Evolutionary conservation across 75 land plant genomes (phyloP), one percentile per base, ranked within the genome.

Genomic region (Pinus taeda): DNA sequence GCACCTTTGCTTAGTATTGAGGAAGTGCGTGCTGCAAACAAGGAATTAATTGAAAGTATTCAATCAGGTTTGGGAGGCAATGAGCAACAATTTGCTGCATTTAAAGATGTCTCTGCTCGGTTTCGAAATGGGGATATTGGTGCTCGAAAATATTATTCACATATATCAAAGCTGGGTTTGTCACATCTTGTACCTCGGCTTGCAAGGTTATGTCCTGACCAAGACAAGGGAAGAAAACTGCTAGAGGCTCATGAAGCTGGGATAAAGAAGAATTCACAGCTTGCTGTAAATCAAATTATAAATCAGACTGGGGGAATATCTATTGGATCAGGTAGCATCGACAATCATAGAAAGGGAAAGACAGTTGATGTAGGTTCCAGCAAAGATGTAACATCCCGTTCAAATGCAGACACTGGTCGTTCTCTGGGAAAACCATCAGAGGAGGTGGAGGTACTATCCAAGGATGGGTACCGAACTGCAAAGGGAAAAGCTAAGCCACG

Each of bases 131-230:
- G 94, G 74, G 65, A 59, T 14, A 87, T 97, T 59, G 81, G 61
- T 70, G 74, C 98, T 6, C 61, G 15, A 67, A 79, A 71, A 33
- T 97, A 97, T 77, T 76, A 91, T 14, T 76, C 73, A 3, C 87
- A 86, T 78, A 87, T 97, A 24, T 73, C 85, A 81, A 82, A 91
- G 58, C 86, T 88, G 83, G 94, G 94, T n/a, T 75, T 97, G 79
- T 84, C 86, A 20, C 84, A 91, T 86, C 85, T 95, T 57, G 83
- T 91, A 74, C 85, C 83, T 75, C 94, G 93, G 53, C 86, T 97
- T 76, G 98, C 98, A 45, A 88, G 93, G 55, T 96, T 95, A 57
- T 91, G 87, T 58, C 99, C 99, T 64, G 98, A 97, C 83, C 78
- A 87, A 71, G 77, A 79, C 45, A 97, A 26, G 26, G 26, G 26